Evolutionary conservation across 768 basidiomycete species (phyloP).

Genomic region (Naganishia kalamii): DNA sequence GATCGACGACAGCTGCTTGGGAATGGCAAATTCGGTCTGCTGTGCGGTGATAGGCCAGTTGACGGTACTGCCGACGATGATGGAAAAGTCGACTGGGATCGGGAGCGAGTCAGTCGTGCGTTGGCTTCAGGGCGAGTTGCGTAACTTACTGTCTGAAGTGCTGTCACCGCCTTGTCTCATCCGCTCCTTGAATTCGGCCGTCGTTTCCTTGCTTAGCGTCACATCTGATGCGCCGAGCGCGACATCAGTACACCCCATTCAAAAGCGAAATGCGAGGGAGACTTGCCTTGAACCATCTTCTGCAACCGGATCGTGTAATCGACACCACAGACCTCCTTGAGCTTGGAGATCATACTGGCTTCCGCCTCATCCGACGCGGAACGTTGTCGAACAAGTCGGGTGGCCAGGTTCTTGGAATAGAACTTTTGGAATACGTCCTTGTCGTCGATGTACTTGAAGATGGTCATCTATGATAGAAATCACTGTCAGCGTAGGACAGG

Average conservation of each 20-base stretch:
- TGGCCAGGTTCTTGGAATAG: conserved; percentile 88
- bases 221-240: conserved; percentile 58
- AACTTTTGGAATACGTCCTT: conserved; percentile 98
- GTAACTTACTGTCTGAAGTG: conserved; percentile 17
- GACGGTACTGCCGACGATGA: conserved; percentile 90
- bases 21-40: conserved; percentile 75
- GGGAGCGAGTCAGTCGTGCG: neutral
- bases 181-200: conserved; percentile 87
- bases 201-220: conserved; percentile 88
- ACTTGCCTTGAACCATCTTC: conserved; percentile 86
- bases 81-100: conserved; percentile 66
- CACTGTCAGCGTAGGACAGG: neutral
- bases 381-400: conserved; percentile 80
- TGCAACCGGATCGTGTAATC: conserved; percentile 94
- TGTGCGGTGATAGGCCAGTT: conserved; percentile 87
- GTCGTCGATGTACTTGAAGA: conserved; percentile 98
- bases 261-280: neutral
- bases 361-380: conserved; percentile 95
- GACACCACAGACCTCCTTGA: conserved; percentile 93
- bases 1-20: conserved; percentile 74
- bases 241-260: neutral
- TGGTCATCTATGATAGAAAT: conserved; percentile 63
- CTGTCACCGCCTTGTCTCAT: conserved; percentile 70
- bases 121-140: neutral
- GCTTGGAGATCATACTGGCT: conserved; percentile 93